Evolutionary conservation across 1,284 basidiomycete genomes (phyloP).

Genomic region (Filobasidium uniguttulatum): DNA sequence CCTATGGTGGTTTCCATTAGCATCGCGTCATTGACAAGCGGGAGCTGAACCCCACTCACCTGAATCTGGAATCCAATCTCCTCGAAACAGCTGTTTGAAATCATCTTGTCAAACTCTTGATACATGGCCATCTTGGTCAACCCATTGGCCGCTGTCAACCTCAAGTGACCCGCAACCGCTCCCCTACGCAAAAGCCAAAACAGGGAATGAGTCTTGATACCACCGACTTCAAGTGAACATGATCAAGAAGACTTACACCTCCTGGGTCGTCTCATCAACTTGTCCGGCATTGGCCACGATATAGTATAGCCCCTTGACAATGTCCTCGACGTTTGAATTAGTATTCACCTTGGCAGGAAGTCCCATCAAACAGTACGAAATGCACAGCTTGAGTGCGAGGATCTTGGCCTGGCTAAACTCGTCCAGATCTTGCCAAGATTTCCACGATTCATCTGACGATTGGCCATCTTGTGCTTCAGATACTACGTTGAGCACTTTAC

Average conservation of each 20-base stretch:
- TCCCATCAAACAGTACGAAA: conserved; percentile 51
- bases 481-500: not conserved
- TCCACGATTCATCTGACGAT: conserved; percentile 51
- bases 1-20: conserved; percentile 48
- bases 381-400: conserved; percentile 58
- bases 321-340: not conserved
- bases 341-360: not conserved
- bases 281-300: conserved; percentile 54
- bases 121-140: conserved; percentile 65
- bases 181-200: conserved; percentile 13
- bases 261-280: conserved; percentile 46
- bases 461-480: no score
- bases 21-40: not conserved
- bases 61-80: conserved; percentile 62
- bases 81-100: conserved; percentile 49
- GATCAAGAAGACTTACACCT: no score
- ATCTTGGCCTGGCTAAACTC: conserved; percentile 48
- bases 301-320: not conserved
- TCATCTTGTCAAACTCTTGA: conserved; percentile 47
- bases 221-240: no score
- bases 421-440: conserved; percentile 48
- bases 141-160: conserved; percentile 66
- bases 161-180: conserved; percentile 40
- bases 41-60: conserved; percentile 38
- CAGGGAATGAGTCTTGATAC: not conserved